Evolutionary conservation across 768 basidiomycete species (phyloP).

Genomic region (Suillus occidentalis): DNA sequence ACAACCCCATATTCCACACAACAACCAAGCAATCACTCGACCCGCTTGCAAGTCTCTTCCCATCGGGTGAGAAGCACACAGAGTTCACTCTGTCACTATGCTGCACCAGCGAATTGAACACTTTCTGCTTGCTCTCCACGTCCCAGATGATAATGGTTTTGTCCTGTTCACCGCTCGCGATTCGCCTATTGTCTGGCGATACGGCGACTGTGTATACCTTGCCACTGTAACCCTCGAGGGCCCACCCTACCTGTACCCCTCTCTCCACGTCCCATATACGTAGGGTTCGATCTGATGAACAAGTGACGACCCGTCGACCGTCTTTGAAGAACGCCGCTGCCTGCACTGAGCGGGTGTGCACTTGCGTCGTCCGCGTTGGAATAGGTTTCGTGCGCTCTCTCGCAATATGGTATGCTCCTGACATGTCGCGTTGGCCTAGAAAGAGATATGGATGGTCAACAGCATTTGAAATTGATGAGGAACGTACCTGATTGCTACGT

Average conservation of each 20-base stretch:
- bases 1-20: neutral
- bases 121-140: too few relatives aligned
- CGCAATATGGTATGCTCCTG: too few relatives aligned
- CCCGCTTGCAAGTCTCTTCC: neutral
- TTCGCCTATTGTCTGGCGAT: neutral
- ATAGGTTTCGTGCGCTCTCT: too few relatives aligned
- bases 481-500: too few relatives aligned
- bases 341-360: too few relatives aligned
- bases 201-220: neutral
- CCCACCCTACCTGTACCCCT: neutral
- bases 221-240: constrained; percentile 4
- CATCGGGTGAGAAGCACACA: neutral
- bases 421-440: too few relatives aligned
- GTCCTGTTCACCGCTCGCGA: neutral
- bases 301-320: neutral
- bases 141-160: neutral
- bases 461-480: too few relatives aligned
- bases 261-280: neutral
- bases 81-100: neutral
- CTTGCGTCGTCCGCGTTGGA: too few relatives aligned
- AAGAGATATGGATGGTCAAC: too few relatives aligned
- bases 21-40: neutral
- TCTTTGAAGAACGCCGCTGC: neutral
- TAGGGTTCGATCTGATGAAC: neutral
- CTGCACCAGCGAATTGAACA: too few relatives aligned